Evolutionary conservation across 2,329 filamentous ascomycete species (phyloP).

Genomic region (Colletotrichum destructivum): DNA sequence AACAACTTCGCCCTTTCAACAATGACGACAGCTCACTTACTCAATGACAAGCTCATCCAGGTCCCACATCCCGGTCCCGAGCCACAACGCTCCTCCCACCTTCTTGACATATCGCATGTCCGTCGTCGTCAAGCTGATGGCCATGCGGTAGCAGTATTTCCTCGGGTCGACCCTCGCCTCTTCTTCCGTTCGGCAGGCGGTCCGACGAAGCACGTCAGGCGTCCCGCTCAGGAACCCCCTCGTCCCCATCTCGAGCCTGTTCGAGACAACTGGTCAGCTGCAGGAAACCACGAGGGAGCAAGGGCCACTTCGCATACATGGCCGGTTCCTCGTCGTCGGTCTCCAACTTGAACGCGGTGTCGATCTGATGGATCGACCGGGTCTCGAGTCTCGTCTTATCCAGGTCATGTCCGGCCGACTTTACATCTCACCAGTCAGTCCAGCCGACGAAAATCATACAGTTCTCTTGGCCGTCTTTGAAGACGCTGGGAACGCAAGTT

Average conservation of each 20-base stretch:
- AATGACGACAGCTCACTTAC: conserved; percentile 17
- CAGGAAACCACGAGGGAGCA: not conserved
- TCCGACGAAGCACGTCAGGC: conserved; percentile 56
- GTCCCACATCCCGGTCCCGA: conserved; percentile 62
- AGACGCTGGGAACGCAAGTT: too few relatives aligned
- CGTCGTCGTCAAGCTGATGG: conserved; percentile 63
- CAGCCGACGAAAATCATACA: not conserved
- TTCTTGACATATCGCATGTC: conserved; percentile 64
- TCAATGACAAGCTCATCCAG: conserved; percentile 28
- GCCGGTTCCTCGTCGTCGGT: conserved; percentile 63
- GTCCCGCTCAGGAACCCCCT: conserved; percentile 62
- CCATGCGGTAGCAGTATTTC: conserved; percentile 63
- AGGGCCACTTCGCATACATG: not conserved
- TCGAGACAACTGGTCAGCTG: not conserved
- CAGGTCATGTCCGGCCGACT: conserved; percentile 15
- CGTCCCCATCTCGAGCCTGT: conserved; percentile 48
- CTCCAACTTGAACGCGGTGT: conserved; percentile 60
- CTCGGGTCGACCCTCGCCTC: conserved; percentile 56
- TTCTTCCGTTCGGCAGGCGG: conserved; percentile 48
- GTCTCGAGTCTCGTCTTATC: not conserved
- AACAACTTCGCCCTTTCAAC: too few relatives aligned
- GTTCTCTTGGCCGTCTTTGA: not conserved
- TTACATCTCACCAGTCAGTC: conserved; percentile 19
- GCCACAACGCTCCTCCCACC: conserved; percentile 64
- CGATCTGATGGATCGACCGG: not conserved